These are phyloP conservation scores for Podospora comata DNA, from an alignment of 495 filamentous ascomycete species.

Conservation along the genomic window DNA sequence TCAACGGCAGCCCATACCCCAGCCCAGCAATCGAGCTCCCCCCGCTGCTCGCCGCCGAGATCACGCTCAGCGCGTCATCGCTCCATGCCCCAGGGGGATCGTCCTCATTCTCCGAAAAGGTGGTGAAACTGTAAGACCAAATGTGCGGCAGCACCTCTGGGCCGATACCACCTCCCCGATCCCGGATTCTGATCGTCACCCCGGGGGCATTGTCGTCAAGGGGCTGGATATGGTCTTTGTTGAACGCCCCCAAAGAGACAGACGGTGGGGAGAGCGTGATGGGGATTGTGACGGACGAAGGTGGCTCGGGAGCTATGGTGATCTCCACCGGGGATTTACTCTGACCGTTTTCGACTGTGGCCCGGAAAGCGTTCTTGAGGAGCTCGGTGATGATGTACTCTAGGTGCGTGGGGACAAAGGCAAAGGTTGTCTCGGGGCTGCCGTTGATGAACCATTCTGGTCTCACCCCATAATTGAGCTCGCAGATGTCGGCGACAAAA, in stretches of 20 bases:
- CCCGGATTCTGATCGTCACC: constrained; percentile 91
- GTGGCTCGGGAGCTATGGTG: constrained; percentile 84
- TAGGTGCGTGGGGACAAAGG: constrained; percentile 89
- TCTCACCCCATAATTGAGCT: constrained; percentile 89
- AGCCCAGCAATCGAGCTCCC: constrained; percentile 81
- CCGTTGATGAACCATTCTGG: constrained; percentile 79
- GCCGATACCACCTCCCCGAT: constrained; percentile 87
- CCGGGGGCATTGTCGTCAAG: constrained; percentile 68
- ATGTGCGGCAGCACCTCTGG: constrained; percentile 80
- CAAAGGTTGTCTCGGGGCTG: constrained; percentile 74
- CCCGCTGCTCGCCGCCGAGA: constrained; percentile 64
- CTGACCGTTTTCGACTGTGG: constrained; percentile 76
- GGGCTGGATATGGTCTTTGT: constrained; percentile 47
- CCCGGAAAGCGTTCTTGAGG: constrained; percentile 93
- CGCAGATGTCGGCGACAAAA: constrained; percentile 93
- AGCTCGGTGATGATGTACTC: constrained; percentile 97
- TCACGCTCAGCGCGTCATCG: constrained; percentile 66
- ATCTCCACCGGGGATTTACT: constrained; percentile 81
- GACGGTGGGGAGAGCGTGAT: constrained; percentile 78
- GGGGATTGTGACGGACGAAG: constrained; percentile 44
- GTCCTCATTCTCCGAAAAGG: constrained; percentile 70
- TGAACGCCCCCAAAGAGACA: constrained; percentile 49
- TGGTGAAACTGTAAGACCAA: constrained; percentile 95
- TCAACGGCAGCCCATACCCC: constrained; percentile 88
- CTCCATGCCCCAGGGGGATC: constrained; percentile 36